A percentile compares a stretch with the other conserved stretches of the same genome.
Evolutionary conservation across 169 alveolate species (phyloP).

Genomic region (Plasmodium yoelii): DNA sequence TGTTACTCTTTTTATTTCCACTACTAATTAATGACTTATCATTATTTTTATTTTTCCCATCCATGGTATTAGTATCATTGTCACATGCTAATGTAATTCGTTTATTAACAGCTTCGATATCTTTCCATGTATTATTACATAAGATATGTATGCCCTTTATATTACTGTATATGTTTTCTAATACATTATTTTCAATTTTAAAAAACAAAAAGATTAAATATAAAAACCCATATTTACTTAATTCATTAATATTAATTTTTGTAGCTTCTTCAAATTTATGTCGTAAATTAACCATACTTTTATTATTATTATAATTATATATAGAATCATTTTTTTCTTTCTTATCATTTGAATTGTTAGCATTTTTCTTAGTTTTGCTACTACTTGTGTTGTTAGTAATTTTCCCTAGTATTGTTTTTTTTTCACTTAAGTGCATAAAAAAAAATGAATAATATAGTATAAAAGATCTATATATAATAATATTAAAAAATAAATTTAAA

Average conservation of each 20-base stretch:
- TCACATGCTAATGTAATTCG: background rate
- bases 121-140: conserved; percentile 31
- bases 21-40: background rate
- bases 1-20: background rate
- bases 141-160: conserved; percentile 6
- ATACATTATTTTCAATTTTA: conserved; percentile 54
- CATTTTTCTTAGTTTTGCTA: background rate
- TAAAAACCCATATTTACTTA: conserved; percentile 72
- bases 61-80: background rate
- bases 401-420: conserved; percentile 7
- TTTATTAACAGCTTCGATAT: background rate
- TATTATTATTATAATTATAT: conserved; percentile 7
- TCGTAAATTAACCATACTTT: conserved; percentile 25
- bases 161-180: conserved; percentile 16
- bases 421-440: conserved; percentile 32
- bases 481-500: conserved; percentile 54
- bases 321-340: background rate
- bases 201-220: conserved; percentile 64
- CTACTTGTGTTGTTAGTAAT: background rate
- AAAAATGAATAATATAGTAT: conserved; percentile 52
- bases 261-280: conserved; percentile 23
- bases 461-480: conserved; percentile 54
- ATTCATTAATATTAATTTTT: conserved; percentile 5
- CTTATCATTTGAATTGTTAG: background rate
- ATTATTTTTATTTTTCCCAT: background rate